A percentile compares a stretch with the other conserved stretches of the same genome.
Evolutionary conservation across 2,329 filamentous ascomycete genomes (phyloP).

Genomic region (Claviceps spartinae): DNA sequence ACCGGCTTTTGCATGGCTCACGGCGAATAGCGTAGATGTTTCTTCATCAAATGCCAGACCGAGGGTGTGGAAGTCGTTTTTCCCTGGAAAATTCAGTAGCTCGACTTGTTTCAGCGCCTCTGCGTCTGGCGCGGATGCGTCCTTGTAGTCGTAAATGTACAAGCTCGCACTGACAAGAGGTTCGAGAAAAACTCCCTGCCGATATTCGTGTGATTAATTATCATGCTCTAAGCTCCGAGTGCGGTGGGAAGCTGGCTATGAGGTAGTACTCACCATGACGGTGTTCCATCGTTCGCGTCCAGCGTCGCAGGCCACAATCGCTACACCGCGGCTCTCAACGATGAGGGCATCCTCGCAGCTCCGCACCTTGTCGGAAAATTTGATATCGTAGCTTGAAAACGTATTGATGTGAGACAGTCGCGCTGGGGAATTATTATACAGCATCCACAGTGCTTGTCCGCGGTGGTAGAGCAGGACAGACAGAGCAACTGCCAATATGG

Average conservation of each 20-base stretch:
- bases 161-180: slow-evolving; percentile 15
- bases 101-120: slow-evolving; percentile 12
- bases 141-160: slow-evolving; percentile 25
- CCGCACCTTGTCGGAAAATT: slow-evolving; percentile 23
- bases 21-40: slow-evolving; percentile 22
- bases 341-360: slow-evolving; percentile 27
- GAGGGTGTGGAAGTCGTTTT: slow-evolving; percentile 25
- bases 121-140: slow-evolving; percentile 2
- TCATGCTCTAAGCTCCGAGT: not conserved
- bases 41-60: slow-evolving; percentile 25
- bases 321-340: slow-evolving; percentile 21
- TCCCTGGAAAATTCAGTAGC: slow-evolving; percentile 12
- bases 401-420: slow-evolving; percentile 16
- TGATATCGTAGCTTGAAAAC: slow-evolving; percentile 16
- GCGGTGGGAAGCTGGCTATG: not conserved
- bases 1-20: slow-evolving; percentile 23
- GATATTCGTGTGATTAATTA: not conserved
- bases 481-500: slow-evolving; percentile 4
- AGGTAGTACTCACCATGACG: slow-evolving; percentile 21
- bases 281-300: slow-evolving; percentile 28
- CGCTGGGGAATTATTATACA: slow-evolving; percentile 18
- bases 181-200: slow-evolving; percentile 14
- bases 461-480: slow-evolving; percentile 9
- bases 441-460: slow-evolving; percentile 7
- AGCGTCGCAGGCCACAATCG: slow-evolving; percentile 24